phyloP scores from a whole-genome alignment of 345 rosid species.

The Alliaria petiolata region DNA sequence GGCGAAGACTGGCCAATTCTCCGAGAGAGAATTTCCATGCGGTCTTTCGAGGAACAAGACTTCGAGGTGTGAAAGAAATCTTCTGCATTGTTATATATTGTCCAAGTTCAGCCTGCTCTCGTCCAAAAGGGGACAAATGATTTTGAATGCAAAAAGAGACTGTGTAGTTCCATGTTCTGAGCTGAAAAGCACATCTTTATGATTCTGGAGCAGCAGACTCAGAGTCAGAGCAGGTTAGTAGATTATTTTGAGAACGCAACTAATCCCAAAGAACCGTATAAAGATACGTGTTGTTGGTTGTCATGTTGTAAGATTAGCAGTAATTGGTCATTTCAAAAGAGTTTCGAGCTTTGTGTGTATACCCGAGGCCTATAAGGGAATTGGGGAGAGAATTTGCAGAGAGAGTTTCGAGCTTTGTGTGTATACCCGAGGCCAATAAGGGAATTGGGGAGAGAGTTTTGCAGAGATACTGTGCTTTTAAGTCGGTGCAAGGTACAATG shows the following conservation, averaged over 20 bases:
- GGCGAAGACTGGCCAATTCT: slow-evolving; percentile 93
- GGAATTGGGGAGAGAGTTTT: slow-evolving; percentile 78
- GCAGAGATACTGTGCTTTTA: slow-evolving; percentile 58
- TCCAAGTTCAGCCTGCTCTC: slow-evolving; percentile 34
- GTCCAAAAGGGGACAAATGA: slow-evolving; percentile 18
- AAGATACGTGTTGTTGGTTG: slow-evolving; percentile 40
- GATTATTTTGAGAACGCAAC: slow-evolving; percentile 40
- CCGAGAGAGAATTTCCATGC: slow-evolving; percentile 75
- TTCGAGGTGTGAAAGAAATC: slow-evolving; percentile 22
- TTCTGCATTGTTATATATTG: slow-evolving; percentile 6
- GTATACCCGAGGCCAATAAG: no score
- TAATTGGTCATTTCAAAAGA: slow-evolving; percentile 37
- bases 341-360: slow-evolving; percentile 48
- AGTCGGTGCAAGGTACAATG: slow-evolving; percentile 69
- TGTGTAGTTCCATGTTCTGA: slow-evolving; percentile 19
- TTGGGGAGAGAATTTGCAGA: no score
- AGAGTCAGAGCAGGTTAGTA: slow-evolving; percentile 42
- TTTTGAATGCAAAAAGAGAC: neutral
- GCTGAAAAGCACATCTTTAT: slow-evolving; percentile 3
- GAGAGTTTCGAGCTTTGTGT: no score
- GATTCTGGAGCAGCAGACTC: slow-evolving; percentile 42
- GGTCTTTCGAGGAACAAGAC: slow-evolving; percentile 53
- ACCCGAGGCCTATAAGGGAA: no score
- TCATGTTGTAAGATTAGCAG: slow-evolving; percentile 42
- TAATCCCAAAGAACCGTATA: slow-evolving; percentile 30